Evolutionary conservation across 257 asterid species (phyloP).

Genomic region (Linaria vulgaris): DNA sequence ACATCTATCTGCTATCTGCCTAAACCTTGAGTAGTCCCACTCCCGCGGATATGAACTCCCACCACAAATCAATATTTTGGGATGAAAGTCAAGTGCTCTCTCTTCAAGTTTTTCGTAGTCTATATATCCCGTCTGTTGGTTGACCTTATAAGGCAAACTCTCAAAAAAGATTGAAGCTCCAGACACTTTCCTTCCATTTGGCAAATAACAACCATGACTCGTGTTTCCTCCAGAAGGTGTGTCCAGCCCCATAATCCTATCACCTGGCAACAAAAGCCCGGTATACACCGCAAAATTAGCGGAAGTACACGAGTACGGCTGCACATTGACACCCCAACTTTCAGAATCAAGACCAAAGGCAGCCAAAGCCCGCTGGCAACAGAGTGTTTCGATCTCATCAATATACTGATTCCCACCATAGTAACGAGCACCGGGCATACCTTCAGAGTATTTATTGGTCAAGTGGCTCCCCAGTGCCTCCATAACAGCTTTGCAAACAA

Average conservation of each 20-base stretch:
- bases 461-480: conserved; percentile 86
- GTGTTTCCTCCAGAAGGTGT: conserved; percentile 91
- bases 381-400: conserved; percentile 78
- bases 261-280: conserved; percentile 76
- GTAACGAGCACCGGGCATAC: conserved; percentile 77
- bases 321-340: conserved; percentile 92
- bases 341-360: conserved; percentile 73
- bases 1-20: conserved; percentile 81
- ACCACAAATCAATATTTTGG: conserved; percentile 88
- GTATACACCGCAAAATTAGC: conserved; percentile 89
- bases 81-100: conserved; percentile 83
- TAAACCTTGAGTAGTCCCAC: conserved; percentile 78
- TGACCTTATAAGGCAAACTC: conserved; percentile 74
- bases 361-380: conserved; percentile 70
- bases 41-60: conserved; percentile 91
- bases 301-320: conserved; percentile 83
- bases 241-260: conserved; percentile 92
- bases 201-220: conserved; percentile 81
- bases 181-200: conserved; percentile 81
- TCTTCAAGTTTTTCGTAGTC: conserved; percentile 88
- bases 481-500: conserved; percentile 79
- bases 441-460: conserved; percentile 87
- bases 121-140: conserved; percentile 72
- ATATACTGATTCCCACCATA: conserved; percentile 81
- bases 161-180: conserved; percentile 87